These are phyloP conservation scores for Nepenthes gracilis DNA, from an alignment of 148 eudicot species.

Conservation along the genomic window DNA sequence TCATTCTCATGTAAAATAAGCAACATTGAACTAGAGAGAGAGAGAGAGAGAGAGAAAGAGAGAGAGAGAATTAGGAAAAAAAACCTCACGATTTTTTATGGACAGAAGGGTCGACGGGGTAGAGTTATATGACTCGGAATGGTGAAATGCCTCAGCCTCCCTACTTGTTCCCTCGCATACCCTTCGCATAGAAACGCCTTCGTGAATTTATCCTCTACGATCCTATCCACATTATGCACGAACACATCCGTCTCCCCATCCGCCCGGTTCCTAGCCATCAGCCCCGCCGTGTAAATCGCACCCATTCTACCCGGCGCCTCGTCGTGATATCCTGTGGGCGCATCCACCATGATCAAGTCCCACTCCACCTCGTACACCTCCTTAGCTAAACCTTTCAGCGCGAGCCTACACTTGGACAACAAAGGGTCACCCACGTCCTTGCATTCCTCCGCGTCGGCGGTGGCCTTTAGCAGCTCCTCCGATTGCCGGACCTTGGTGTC, in stretches of 20 bases:
- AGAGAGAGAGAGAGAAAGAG: no score
- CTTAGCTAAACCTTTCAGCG: conserved; percentile 33
- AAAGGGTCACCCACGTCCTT: conserved; percentile 20
- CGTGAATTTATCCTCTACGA: conserved; percentile 54
- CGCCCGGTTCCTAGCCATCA: conserved; percentile 52
- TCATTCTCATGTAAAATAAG: no score
- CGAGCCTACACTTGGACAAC: conserved; percentile 35
- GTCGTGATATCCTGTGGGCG: conserved; percentile 65
- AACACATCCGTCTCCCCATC: conserved; percentile 64
- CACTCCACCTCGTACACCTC: conserved; percentile 63
- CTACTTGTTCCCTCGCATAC: conserved; percentile 44
- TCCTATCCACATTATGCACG: conserved; percentile 67
- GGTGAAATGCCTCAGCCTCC: conserved; percentile 57
- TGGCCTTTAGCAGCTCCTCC: conserved; percentile 25
- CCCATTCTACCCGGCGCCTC: conserved; percentile 74
- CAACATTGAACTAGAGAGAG: no score
- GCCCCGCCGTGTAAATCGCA: conserved; percentile 64
- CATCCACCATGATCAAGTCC: conserved; percentile 90
- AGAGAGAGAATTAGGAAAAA: no score
- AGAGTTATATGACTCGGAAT: conserved; percentile 59
- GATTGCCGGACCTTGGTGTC: conserved; percentile 45
- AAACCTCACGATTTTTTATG: conserved; percentile 1
- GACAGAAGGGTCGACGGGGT: conserved; percentile 46
- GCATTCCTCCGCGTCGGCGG: conserved; percentile 5
- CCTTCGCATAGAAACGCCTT: conserved; percentile 57